Evolutionary conservation across 2,329 filamentous ascomycete species (phyloP), one percentile per base, ranked within the genome.

Genomic region (Cladophialophora bantiana): DNA sequence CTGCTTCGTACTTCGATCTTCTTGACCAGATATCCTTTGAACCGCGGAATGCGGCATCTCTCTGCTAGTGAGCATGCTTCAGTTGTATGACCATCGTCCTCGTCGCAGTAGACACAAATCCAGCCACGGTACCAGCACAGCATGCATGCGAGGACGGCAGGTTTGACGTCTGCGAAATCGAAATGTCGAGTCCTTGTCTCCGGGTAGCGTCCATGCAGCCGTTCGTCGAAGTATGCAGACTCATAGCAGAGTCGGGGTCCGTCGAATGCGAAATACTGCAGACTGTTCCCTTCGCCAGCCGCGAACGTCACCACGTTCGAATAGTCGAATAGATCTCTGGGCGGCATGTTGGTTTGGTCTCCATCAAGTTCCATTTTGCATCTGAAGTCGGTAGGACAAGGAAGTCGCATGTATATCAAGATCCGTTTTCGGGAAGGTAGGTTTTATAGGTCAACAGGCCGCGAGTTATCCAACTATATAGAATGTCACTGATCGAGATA

Each of bases 111-210:
- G 35, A 50, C 31, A 18, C 62, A 60, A 1, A 35, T 20, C 62
- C 56, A 60, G 7, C 62, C 62, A 7, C 57, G 57, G 31, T 45
- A 60, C 62, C 56, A 65, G 50, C 38, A 35, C 18, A 59, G 56
- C 62, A 65, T 55, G 32, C 62, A 65, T 15, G 48, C 62, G 10
- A 60, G 42, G 34, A 54, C 40, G 48, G 50, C n/a, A 36, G 57
- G 50, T 10, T 60, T 35, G 31, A 45, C 20, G 34, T 52, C 31
- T 12, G 34, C 36, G 32, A 65, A 50, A 2, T 60, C 18, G 32
- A 65, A 59, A 34, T 65, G 56, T 20, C 36, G 35, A 2, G 34
- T 20, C n/a, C n/a, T 35, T 42, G 48, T 36, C 35, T 65, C 62
- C 18, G n/a, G 31, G 10, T 34, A 50, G 18, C 50, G 35, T 48